Conservation (phyloP, 164 flowering plant genomes). For the Umbellularia californica region DNA sequence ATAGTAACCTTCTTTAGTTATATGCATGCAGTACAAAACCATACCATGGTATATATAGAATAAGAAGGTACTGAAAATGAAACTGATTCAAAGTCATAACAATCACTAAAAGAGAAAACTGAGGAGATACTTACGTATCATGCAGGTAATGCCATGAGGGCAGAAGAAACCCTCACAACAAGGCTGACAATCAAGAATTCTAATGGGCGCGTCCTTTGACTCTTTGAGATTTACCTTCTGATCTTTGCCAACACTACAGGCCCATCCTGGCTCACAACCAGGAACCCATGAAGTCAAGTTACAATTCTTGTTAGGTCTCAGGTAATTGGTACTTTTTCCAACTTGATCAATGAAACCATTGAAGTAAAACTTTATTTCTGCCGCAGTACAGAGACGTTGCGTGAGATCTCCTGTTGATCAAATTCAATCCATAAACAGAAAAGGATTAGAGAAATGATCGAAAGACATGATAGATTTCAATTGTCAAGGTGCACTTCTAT, state of each 20-base stretch:
- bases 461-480: no score
- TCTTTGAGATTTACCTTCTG: slow-evolving; percentile 48
- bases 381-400: slow-evolving; percentile 74
- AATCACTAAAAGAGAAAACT: background rate
- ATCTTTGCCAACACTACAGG: slow-evolving; percentile 42
- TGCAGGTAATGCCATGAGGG: slow-evolving; percentile 85
- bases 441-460: no score
- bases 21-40: no score
- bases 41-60: no score
- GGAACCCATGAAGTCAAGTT: slow-evolving; percentile 66
- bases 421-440: background rate
- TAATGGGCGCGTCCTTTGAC: slow-evolving; percentile 40
- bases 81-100: no score
- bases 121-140: slow-evolving; percentile 79
- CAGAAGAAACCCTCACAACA: slow-evolving; percentile 98
- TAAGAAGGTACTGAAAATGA: no score
- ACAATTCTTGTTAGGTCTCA: slow-evolving; percentile 81
- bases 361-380: slow-evolving; percentile 73
- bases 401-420: slow-evolving; percentile 44
- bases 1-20: background rate
- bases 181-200: slow-evolving; percentile 50
- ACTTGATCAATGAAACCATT: slow-evolving; percentile 31
- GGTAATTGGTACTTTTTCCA: slow-evolving; percentile 33
- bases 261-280: slow-evolving; percentile 99
- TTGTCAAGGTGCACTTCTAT: no score